phyloP scores from a whole-genome alignment of 2,329 filamentous ascomycete species.

The Thielaviopsis euricoi region DNA sequence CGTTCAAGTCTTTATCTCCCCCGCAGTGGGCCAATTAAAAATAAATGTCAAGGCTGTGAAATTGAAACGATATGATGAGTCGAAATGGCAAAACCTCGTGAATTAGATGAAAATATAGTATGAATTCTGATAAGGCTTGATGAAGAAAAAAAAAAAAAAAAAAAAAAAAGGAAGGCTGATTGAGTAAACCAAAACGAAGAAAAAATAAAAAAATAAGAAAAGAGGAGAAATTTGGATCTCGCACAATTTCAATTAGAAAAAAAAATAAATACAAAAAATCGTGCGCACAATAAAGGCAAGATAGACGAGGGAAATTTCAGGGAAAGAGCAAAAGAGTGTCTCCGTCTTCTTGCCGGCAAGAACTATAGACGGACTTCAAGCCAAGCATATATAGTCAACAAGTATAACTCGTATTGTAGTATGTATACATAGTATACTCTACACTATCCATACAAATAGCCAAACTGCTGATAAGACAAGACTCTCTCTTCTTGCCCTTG shows the following conservation, averaged over 20 bases:
- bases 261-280: background rate
- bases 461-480: no score
- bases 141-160: background rate
- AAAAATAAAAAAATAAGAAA: background rate
- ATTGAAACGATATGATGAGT: background rate
- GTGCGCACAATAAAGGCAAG: background rate
- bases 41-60: background rate
- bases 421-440: no score
- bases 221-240: background rate
- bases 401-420: no score
- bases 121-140: background rate
- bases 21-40: background rate
- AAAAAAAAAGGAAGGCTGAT: background rate
- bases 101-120: no score
- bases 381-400: no score
- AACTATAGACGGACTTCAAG: no score
- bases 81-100: background rate
- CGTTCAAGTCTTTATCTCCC: background rate
- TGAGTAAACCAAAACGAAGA: background rate
- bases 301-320: background rate
- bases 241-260: background rate
- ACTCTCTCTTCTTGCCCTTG: no score
- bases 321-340: no score
- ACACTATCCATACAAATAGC: no score
- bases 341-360: no score